phyloP scores from a whole-genome alignment of 768 basidiomycete genomes.

The Boletus bicolor region DNA sequence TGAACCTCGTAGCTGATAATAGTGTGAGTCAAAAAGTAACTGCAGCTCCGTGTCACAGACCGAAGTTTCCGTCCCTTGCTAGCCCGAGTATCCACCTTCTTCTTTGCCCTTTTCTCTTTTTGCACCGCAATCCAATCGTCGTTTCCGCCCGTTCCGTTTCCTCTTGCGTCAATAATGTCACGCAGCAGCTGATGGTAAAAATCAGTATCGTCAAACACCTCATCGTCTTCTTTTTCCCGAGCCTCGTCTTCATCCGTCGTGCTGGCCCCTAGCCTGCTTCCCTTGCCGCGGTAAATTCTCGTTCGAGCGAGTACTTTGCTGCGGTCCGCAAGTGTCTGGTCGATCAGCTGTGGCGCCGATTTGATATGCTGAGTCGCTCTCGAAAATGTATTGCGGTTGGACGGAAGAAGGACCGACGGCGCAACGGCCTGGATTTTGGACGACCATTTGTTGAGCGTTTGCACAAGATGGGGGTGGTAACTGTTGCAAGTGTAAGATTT shows the following conservation, averaged over 20 bases:
- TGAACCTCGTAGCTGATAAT: constrained; percentile 81
- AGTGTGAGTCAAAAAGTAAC: constrained; percentile 1
- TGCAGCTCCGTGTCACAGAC: constrained; percentile 36
- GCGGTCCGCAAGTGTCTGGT: constrained; percentile 63
- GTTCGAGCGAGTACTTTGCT: constrained; percentile 62
- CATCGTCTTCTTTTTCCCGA: constrained; percentile 37
- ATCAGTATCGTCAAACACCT: constrained; percentile 84
- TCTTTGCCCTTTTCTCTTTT: constrained; percentile 70
- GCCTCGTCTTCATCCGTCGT: constrained; percentile 34
- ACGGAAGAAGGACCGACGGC: constrained; percentile 68
- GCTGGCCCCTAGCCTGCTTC: constrained; percentile 37
- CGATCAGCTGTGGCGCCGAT: constrained; percentile 71
- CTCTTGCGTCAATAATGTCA: constrained; percentile 79
- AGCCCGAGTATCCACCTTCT: constrained; percentile 92
- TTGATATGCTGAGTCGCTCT: constrained; percentile 54
- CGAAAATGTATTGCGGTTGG: constrained; percentile 67
- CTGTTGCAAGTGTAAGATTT: constrained; percentile 23
- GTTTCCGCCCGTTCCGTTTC: constrained; percentile 40
- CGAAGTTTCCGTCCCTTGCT: constrained; percentile 93
- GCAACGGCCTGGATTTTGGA: constrained; percentile 92
- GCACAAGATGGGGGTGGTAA: constrained; percentile 69
- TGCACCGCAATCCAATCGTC: constrained; percentile 66
- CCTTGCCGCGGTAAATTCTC: constrained; percentile 51
- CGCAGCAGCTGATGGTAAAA: constrained; percentile 91
- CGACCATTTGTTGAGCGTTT: constrained; percentile 92